phyloP scores from a whole-genome alignment of 2,329 filamentous ascomycete genomes.

The Fusarium sp. region DNA sequence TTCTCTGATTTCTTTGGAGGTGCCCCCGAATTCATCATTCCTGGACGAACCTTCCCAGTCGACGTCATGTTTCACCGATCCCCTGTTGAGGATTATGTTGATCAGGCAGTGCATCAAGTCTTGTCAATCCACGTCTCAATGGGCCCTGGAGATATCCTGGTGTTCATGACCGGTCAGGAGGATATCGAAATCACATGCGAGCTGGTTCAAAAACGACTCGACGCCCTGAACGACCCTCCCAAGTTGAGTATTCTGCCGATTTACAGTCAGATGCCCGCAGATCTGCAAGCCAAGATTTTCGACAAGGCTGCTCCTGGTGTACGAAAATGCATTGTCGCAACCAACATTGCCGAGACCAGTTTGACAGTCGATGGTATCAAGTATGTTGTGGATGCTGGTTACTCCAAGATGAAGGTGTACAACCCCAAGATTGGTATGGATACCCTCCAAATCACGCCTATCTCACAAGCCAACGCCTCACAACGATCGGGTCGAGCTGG shows the following conservation, averaged over 20 bases:
- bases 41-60: slow-evolving; percentile 94
- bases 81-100: slow-evolving; percentile 97
- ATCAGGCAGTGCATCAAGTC: slow-evolving; percentile 95
- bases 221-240: slow-evolving; percentile 91
- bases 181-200: slow-evolving; percentile 98
- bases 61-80: slow-evolving; percentile 96
- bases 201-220: slow-evolving; percentile 85
- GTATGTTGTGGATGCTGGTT: slow-evolving; percentile 97
- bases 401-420: slow-evolving; percentile 98
- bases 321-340: slow-evolving; percentile 96
- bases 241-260: slow-evolving; percentile 96
- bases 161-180: slow-evolving; percentile 99
- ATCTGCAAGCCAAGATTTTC: slow-evolving; percentile 97
- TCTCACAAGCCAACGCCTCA: slow-evolving; percentile 94
- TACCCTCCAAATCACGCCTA: slow-evolving; percentile 95
- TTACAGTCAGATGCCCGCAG: slow-evolving; percentile 99
- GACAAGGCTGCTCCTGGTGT: slow-evolving; percentile 90
- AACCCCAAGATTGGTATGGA: slow-evolving; percentile 99
- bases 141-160: slow-evolving; percentile 90
- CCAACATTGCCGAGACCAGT: slow-evolving; percentile 98
- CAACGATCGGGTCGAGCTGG: slow-evolving; percentile 95
- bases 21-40: slow-evolving; percentile 95
- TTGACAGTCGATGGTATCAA: slow-evolving; percentile 99
- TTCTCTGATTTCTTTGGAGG: slow-evolving; percentile 97
- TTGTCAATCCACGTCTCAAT: slow-evolving; percentile 96